These are phyloP conservation scores for Hymenoscyphus occultus DNA, from an alignment of 2,329 filamentous ascomycete species.

Conservation along the genomic window DNA sequence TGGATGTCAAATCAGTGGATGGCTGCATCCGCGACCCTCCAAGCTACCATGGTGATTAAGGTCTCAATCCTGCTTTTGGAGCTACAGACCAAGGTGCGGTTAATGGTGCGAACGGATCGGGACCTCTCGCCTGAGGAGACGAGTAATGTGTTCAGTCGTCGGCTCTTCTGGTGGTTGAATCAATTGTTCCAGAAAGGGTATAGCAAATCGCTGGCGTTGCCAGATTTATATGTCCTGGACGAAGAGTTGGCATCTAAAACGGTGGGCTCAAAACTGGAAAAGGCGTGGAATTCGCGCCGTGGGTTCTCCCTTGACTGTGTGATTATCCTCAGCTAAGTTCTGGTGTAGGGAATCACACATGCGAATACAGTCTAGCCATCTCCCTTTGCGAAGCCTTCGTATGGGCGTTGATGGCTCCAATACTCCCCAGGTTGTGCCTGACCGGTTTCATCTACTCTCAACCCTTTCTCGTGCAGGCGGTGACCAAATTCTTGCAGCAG, in stretches of 20 bases:
- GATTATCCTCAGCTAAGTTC: no score
- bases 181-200: constrained; percentile 36
- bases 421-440: constrained; percentile 27
- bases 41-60: constrained; percentile 23
- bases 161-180: constrained; percentile 41
- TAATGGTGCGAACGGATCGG: constrained; percentile 22
- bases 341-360: no score
- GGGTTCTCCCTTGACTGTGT: no score
- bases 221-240: no score
- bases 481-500: constrained; percentile 13
- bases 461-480: constrained; percentile 25
- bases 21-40: constrained; percentile 14
- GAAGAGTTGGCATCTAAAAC: background rate
- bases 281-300: no score
- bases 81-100: constrained; percentile 21
- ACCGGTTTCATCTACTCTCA: constrained; percentile 29
- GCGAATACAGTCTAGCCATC: no score
- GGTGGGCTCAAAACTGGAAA: background rate
- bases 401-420: constrained; percentile 18
- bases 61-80: constrained; percentile 26
- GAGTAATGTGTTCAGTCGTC: constrained; percentile 36
- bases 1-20: constrained; percentile 27
- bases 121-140: constrained; percentile 33
- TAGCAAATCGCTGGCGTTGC: no score
- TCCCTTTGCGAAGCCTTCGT: constrained; percentile 14